Conservation (phyloP, 371 early-diverging fungal species). For the Mucor indicus region DNA sequence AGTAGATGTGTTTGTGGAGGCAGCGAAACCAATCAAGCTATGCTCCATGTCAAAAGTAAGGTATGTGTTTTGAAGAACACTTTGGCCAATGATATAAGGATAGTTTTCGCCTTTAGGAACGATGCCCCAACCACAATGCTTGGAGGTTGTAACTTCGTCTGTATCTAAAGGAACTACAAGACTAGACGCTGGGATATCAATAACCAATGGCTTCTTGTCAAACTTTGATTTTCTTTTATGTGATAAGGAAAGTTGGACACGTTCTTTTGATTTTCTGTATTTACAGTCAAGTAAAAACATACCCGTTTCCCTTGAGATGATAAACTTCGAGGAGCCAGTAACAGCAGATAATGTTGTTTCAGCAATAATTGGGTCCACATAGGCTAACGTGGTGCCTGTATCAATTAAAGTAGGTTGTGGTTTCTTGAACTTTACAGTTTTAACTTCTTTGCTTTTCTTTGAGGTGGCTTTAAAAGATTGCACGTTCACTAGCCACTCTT, state of each 20-base stretch:
- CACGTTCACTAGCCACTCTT: constrained; percentile 17
- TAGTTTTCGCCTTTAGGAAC: neutral
- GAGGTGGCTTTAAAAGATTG: constrained; percentile 21
- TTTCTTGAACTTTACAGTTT: constrained; percentile 3
- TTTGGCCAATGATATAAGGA: constrained; percentile 34
- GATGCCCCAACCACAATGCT: constrained; percentile 28
- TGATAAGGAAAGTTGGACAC: constrained; percentile 11
- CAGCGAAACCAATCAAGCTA: constrained; percentile 27
- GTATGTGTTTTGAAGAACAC: constrained; percentile 26
- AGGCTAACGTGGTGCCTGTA: constrained; percentile 31
- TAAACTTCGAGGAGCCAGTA: constrained; percentile 3
- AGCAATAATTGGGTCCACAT: constrained; percentile 12
- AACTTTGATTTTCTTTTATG: constrained; percentile 1
- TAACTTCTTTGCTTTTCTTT: neutral
- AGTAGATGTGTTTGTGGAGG: constrained; percentile 1
- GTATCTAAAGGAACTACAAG: constrained; percentile 27
- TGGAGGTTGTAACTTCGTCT: constrained; percentile 15
- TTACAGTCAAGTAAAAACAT: constrained; percentile 23
- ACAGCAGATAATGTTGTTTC: constrained; percentile 14
- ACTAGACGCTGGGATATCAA: constrained; percentile 21
- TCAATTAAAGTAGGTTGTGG: constrained; percentile 21
- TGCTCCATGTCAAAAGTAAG: constrained; percentile 26
- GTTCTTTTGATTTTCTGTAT: constrained; percentile 3
- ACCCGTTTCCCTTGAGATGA: neutral
- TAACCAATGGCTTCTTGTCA: constrained; percentile 5